Evolutionary conservation across 352 stramenopile species (phyloP), one percentile per base, ranked within the genome.

Genomic region (Thalassiosira delicatula): DNA sequence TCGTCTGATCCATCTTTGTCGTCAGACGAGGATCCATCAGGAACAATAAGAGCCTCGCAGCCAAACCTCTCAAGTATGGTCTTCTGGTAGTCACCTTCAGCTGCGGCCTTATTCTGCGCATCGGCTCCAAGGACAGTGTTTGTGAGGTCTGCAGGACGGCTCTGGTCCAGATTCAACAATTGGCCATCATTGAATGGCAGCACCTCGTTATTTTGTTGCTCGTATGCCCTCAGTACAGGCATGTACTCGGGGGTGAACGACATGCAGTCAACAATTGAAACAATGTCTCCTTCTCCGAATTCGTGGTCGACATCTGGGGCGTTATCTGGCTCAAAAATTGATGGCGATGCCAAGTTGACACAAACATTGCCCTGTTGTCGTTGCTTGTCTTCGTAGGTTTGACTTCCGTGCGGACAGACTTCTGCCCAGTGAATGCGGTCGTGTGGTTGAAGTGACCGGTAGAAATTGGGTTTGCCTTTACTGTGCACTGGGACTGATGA

Each of bases 221-320:
- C 92, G n/a, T 96, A 66, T 0, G 93, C 92, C 73, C 93, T 93
- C 27, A 96, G 70, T 7, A 96, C 94, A 2, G 94, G 93, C 27
- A 97, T 90, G 44, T 95, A 97, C 81, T 97, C 94, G 0, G 93
- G 93, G 0, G 95, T 93, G 78, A 97, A 97, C 7, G 92, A 94
- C 75, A 94, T 91, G 51, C 93, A 96, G 67, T 97, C 93, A 76
- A 97, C 95, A 54, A 97, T 93, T 9, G 90, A 93, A 44, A 97
- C 80, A 30, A 84, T 73, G 29, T 89, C 69, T 12, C 92, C 93
- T 60, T 87, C 84, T 51, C 82, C 79, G 4, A 95, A 86, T 54
- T 78, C 37, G 23, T 53, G 57, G 23, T 81, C 73, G 35, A 81
- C 54, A 65, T 81, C 73, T 29, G 73, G 63, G 21, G 44, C 67